Conservation (phyloP, 331 rosid species). For the Quercus lobata region DNA sequence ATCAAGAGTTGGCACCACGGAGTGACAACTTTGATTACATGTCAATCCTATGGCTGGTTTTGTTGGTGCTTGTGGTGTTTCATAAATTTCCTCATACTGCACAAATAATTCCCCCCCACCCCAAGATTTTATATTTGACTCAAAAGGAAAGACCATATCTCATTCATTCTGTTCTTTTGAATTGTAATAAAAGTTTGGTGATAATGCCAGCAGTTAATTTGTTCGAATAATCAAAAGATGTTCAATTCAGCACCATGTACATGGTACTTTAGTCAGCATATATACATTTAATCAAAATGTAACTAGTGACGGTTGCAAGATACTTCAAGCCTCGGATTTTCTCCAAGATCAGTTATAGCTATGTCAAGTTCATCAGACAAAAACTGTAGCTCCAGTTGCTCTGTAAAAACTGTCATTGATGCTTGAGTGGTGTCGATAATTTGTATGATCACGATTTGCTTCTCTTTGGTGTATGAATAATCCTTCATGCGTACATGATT, state of each 20-base stretch:
- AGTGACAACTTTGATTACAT: constrained; percentile 2
- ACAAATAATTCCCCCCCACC: background rate
- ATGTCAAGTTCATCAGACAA: constrained; percentile 37
- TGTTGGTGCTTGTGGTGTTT: constrained; percentile 14
- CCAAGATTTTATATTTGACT: constrained; percentile 1
- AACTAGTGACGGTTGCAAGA: background rate
- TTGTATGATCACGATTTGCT: no score
- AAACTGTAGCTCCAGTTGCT: constrained; percentile 30
- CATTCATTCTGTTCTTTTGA: background rate
- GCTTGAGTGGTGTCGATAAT: no score
- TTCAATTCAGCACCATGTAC: background rate
- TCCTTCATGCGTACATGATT: no score
- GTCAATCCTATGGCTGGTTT: constrained; percentile 15
- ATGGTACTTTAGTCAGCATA: background rate
- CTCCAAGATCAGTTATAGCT: constrained; percentile 33
- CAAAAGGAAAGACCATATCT: background rate
- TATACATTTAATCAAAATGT: background rate
- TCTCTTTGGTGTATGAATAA: no score
- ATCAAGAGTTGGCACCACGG: constrained; percentile 12
- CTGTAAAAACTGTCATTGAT: constrained; percentile 17
- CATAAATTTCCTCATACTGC: constrained; percentile 28
- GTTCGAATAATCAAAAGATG: background rate
- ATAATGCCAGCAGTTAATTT: background rate
- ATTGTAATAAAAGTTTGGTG: background rate
- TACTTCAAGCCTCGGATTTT: constrained; percentile 38